Evolutionary conservation across 2,329 filamentous ascomycete species (phyloP).

Genomic region (Trichothecium sympodiale): DNA sequence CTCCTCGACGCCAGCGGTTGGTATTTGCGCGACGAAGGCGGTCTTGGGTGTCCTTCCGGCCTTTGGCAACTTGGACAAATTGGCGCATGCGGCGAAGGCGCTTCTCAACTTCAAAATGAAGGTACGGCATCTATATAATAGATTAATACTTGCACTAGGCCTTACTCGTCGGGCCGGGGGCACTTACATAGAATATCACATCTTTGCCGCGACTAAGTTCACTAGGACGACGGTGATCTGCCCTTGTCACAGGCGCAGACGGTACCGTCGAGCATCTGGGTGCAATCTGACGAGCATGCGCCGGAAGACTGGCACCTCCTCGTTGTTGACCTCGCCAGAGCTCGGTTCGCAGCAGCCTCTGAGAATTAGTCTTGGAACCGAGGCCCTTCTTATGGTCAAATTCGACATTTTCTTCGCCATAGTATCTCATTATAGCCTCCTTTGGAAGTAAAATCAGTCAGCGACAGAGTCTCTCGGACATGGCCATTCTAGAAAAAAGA

Average conservation of each 20-base stretch:
- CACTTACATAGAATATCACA: slow-evolving; percentile 8
- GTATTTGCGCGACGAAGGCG: slow-evolving; percentile 7
- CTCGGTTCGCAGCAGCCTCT: slow-evolving; percentile 9
- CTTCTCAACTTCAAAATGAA: slow-evolving; percentile 11
- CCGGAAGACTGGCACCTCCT: slow-evolving; percentile 5
- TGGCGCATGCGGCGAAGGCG: slow-evolving; percentile 9
- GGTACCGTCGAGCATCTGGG: slow-evolving; percentile 8
- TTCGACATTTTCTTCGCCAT: slow-evolving; percentile 9
- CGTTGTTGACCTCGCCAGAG: slow-evolving; percentile 10
- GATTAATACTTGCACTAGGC: no score
- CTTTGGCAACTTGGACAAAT: slow-evolving; percentile 9
- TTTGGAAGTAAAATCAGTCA: neutral
- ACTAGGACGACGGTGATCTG: neutral
- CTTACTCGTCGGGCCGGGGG: no score
- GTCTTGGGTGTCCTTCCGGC: slow-evolving; percentile 6
- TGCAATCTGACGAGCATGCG: slow-evolving; percentile 9
- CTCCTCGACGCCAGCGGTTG: slow-evolving; percentile 1
- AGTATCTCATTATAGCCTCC: slow-evolving; percentile 11
- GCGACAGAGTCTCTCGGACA: neutral
- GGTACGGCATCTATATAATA: slow-evolving; percentile 11
- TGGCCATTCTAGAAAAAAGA: neutral
- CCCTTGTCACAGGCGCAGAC: slow-evolving; percentile 5
- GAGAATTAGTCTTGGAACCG: slow-evolving; percentile 8
- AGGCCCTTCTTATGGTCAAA: slow-evolving; percentile 6
- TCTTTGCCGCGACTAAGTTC: slow-evolving; percentile 5